phyloP scores from a whole-genome alignment of 768 basidiomycete species.

The Collybia sordida region DNA sequence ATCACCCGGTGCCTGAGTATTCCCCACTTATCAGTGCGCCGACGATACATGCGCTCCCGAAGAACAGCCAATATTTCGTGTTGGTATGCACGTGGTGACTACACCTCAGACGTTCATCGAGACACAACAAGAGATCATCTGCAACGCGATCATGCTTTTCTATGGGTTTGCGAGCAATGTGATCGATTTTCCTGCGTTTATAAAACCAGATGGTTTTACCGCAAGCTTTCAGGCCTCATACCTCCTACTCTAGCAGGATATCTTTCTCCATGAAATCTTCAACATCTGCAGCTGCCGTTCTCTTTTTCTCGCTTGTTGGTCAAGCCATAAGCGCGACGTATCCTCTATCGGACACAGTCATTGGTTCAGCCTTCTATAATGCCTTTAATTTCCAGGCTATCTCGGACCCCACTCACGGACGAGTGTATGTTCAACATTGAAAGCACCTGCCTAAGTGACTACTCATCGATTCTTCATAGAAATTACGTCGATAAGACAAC shows the following conservation, averaged over 20 bases:
- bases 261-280: not conserved
- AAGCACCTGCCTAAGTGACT: not conserved
- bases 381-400: conserved; percentile 50
- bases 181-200: no score
- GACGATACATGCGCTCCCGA: no score
- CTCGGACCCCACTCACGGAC: conserved; percentile 59
- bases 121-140: no score
- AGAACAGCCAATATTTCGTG: no score
- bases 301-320: conserved; percentile 1
- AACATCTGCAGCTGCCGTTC: not conserved
- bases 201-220: no score
- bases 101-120: no score
- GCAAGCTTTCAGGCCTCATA: no score
- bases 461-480: conserved; percentile 17
- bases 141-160: no score
- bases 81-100: no score
- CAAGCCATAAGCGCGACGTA: conserved; percentile 35
- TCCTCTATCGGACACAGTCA: conserved; percentile 35
- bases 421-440: conserved; percentile 45
- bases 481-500: conserved; percentile 39
- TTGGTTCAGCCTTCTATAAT: conserved; percentile 44
- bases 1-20: no score
- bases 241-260: not conserved
- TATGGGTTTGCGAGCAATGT: no score
- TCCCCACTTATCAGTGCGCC: no score